Base-by-base conservation (phyloP, 768 basidiomycete genomes). In the Mycena sanguinolenta region DNA sequence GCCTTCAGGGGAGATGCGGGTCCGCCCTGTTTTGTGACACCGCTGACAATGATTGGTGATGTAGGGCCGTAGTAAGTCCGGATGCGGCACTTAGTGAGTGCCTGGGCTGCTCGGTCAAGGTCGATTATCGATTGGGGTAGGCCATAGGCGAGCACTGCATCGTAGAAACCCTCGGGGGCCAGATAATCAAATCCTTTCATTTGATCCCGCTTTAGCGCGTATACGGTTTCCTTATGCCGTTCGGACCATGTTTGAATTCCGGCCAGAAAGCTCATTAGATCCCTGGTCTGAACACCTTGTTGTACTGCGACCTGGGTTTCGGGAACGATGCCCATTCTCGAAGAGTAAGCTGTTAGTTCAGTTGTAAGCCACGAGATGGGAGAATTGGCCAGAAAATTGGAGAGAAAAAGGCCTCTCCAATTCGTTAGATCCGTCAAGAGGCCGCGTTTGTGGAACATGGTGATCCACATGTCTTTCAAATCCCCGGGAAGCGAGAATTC, bases 181-280 rank as follows among this genome's bases (percentile, higher is more conserved):
- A 82, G 70, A 52, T 71, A 68, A 44, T 80, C 80, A 57, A 80
- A 81, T 0, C 80, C 80, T 42, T 82, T 82, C 74, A 72, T 79
- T 46, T 82, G 79, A 49, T 81, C 79, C 0, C 77, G 67, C 60
- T 78, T 66, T 16, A 80, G 52, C 0, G 72, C 69, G 54, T 71
- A 80, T 0, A 80, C 19, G 0, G 76, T 67, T 12, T 63, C 19
- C 3, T 78, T 75, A 27, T 72, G 58, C 4, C 78, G 68, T 6
- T 68, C 28, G 7, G 79, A 65, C 74, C 75, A 80, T 9, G 67
- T 66, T 65, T 78, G 58, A 13, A 79, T 27, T 14, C 62, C 58
- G 4, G 77, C 60, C 1, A 79, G 39, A 55, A 75, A 76, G 13
- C 63, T 68, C 16, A 78, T 72, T 0, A 81, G 38, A 49, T 81